phyloP scores from a whole-genome alignment of 495 filamentous ascomycete genomes.

The Hypomontagnella submonticulosa region DNA sequence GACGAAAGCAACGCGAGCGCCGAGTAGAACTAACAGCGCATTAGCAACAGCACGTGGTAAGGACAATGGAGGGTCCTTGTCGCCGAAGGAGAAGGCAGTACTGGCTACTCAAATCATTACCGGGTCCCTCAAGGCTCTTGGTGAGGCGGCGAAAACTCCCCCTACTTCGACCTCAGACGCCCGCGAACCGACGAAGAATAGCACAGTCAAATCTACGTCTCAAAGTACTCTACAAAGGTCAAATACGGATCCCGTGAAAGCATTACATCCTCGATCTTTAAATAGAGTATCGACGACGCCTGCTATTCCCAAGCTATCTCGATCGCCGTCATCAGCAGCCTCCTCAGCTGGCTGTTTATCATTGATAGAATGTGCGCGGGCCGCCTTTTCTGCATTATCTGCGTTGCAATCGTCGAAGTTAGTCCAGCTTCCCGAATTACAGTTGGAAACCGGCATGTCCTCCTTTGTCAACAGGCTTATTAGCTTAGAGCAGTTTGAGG shows the following conservation, averaged over 20 bases:
- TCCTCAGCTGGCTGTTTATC: conserved; percentile 52
- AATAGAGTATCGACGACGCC: conserved; percentile 65
- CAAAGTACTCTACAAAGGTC: conserved; percentile 57
- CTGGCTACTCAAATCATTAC: conserved; percentile 88
- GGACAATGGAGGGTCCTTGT: conserved; percentile 53
- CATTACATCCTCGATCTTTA: conserved; percentile 63
- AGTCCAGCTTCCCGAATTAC: conserved; percentile 68
- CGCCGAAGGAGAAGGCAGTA: conserved; percentile 69
- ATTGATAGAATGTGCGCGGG: conserved; percentile 78
- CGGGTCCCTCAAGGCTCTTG: conserved; percentile 75
- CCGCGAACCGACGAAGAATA: conserved; percentile 46
- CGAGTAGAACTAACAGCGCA: conserved; percentile 38
- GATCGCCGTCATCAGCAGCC: conserved; percentile 5
- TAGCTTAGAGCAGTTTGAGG: conserved; percentile 74
- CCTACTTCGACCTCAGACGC: conserved; percentile 35
- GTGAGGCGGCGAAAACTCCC: conserved; percentile 72
- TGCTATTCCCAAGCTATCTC: conserved; percentile 28
- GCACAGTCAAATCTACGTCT: conserved; percentile 49
- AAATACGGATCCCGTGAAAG: conserved; percentile 59
- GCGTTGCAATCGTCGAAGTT: conserved; percentile 62
- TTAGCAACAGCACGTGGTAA: conserved; percentile 37
- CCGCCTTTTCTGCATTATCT: conserved; percentile 77
- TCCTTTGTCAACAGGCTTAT: conserved; percentile 78
- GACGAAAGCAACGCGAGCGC: conserved; percentile 45
- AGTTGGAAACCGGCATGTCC: conserved; percentile 86